These are phyloP conservation scores for Glycyrrhiza uralensis DNA, from an alignment of 306 rosid species.

Conservation along the genomic window DNA sequence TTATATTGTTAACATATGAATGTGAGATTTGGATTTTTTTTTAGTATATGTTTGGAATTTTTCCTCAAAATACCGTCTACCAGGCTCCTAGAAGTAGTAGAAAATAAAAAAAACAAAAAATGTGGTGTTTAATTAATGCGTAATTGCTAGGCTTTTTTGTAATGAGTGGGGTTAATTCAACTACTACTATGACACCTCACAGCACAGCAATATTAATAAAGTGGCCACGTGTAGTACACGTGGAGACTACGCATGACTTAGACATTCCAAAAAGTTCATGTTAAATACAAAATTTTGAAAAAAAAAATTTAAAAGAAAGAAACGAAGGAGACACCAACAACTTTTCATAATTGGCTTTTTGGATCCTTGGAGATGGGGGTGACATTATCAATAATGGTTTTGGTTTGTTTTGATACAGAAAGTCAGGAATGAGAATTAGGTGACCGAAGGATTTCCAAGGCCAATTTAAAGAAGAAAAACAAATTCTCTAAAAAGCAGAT, in stretches of 20 bases:
- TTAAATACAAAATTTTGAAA: not conserved
- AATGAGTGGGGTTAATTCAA: not conserved
- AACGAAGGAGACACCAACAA: not conserved
- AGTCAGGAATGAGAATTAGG: not conserved
- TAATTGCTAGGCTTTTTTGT: no score
- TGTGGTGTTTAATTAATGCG: not conserved
- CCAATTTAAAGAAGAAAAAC: not conserved
- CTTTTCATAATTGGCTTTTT: constrained; percentile 11
- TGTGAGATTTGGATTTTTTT: not conserved
- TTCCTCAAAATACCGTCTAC: no score
- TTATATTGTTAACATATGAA: not conserved
- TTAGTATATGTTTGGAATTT: not conserved
- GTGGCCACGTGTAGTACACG: constrained; percentile 6
- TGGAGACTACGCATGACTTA: not conserved
- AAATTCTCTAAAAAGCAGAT: not conserved
- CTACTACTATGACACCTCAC: not conserved
- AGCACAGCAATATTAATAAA: not conserved
- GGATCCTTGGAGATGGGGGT: not conserved
- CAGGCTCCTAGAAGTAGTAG: no score
- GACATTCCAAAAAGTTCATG: not conserved
- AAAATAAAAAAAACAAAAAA: no score
- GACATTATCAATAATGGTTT: not conserved
- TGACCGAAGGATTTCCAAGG: not conserved
- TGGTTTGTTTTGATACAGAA: not conserved
- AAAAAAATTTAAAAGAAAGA: not conserved